Conservation (phyloP, 2,329 filamentous ascomycete genomes). For the Myriosclerotinia duriaeana region DNA sequence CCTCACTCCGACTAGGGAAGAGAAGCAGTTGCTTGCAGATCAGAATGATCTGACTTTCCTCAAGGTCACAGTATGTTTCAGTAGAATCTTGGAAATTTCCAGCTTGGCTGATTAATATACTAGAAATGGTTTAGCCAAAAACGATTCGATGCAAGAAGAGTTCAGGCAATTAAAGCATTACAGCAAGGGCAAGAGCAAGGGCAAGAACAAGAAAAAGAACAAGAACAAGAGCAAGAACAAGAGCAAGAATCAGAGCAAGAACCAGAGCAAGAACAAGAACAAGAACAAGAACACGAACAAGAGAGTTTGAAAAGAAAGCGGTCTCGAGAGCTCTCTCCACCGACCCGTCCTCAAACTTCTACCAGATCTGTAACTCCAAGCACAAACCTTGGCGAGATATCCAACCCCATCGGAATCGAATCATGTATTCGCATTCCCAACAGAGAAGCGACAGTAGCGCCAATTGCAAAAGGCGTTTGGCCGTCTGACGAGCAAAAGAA, state of each 20-base stretch:
- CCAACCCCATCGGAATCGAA: not conserved
- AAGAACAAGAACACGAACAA: too few relatives aligned
- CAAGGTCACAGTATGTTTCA: not conserved
- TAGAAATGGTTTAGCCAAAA: not conserved
- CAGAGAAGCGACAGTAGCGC: not conserved
- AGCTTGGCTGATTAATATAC: not conserved
- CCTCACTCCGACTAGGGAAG: not conserved
- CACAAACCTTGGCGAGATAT: not conserved
- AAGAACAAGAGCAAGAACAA: too few relatives aligned
- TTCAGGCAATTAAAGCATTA: not conserved
- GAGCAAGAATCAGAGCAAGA: too few relatives aligned
- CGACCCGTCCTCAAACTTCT: too few relatives aligned
- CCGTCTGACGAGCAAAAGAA: not conserved
- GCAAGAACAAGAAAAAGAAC: too few relatives aligned
- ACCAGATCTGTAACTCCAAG: too few relatives aligned
- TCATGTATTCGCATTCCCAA: not conserved
- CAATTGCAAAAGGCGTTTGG: not conserved
- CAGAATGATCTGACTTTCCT: not conserved
- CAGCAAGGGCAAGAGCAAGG: too few relatives aligned
- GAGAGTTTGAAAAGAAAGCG: not conserved
- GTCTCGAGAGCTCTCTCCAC: not conserved
- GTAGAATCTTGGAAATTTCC: not conserved
- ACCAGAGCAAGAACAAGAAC: too few relatives aligned
- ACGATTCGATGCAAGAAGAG: not conserved
- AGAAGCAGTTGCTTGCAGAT: not conserved